Evolutionary conservation across 1,284 basidiomycete genomes (phyloP).

Genomic region (Apiotrichum sp.): DNA sequence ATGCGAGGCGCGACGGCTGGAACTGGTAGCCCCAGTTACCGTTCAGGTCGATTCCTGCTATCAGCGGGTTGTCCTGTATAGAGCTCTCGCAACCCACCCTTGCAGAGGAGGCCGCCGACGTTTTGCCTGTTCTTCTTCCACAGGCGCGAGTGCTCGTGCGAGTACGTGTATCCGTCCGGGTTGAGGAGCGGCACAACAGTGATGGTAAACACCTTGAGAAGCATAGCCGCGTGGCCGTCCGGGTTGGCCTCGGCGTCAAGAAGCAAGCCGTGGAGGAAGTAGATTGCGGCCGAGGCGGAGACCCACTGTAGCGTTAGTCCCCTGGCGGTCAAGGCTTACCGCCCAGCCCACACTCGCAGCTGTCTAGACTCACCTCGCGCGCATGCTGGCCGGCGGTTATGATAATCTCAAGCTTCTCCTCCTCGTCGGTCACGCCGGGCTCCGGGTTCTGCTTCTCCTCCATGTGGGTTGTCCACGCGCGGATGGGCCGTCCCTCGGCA

Average conservation of each 20-base stretch:
- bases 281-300: slow-evolving; percentile 65
- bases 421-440: background rate
- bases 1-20: slow-evolving; percentile 41
- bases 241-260: slow-evolving; percentile 49
- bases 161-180: slow-evolving; percentile 74
- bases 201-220: slow-evolving; percentile 62
- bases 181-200: slow-evolving; percentile 73
- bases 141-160: slow-evolving; percentile 59
- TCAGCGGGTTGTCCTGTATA: background rate
- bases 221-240: slow-evolving; percentile 26
- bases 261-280: slow-evolving; percentile 64
- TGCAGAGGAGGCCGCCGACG: slow-evolving; percentile 41
- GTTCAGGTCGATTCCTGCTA: slow-evolving; percentile 73
- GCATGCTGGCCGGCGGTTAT: slow-evolving; percentile 71
- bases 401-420: slow-evolving; percentile 52
- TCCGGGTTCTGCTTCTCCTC: slow-evolving; percentile 6
- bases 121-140: slow-evolving; percentile 79
- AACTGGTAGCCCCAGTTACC: slow-evolving; percentile 58
- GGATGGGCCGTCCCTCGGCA: slow-evolving; percentile 31
- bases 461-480: slow-evolving; percentile 26
- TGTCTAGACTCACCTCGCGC: slow-evolving; percentile 55
- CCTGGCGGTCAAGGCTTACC: background rate
- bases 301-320: slow-evolving; percentile 59
- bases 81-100: slow-evolving; percentile 29
- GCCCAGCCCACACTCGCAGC: background rate